Base-by-base conservation (phyloP, 306 rosid genomes). In the Macrotyloma uniflorum region DNA sequence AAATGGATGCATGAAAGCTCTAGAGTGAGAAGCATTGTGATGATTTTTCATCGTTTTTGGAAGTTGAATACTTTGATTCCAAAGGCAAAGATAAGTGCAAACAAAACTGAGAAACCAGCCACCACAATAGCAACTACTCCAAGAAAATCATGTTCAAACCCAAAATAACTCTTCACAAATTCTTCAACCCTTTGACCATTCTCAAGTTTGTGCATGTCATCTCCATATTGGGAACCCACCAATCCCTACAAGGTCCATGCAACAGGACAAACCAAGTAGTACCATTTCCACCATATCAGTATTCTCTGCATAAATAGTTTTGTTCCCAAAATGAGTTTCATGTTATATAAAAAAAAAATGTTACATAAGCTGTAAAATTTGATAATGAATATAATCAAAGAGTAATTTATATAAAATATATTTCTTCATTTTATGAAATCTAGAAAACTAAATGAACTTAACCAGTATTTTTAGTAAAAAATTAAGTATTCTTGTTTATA, bases 201-300 rank as follows among this genome's bases (percentile, higher is more conserved):
- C 38, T 87, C 93, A 4, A 94, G 79, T 20, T 5, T 86, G 22
- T 89, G 83, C 80, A 43, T 76, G 40, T 81, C 46, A 32, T 87
- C 96, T 55, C 97, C 97, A 55, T 80, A 90, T 54, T 94, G 97
- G 5, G 98, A 91, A 72, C 86, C 69, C 58, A 87, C 82, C 81
- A 94, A 67, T 54, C 94, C 97, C 81, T 94, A 35, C 83, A 90
- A 78, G 26, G 96, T 90, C 97, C 97, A 94, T 36, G 98, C 85
- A 62, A 94, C 90, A 0, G 98, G 94, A 72, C 97, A 94, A 36
- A 73, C 38, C 94, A 93, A 90, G 19, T 80, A 94, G 80, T 86
- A 91, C 98, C 98, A 94, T 71, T 83, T 85, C 94, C 98, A 94
- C 96, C 96, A 91, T 38, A 89, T 76, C 18, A 96, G 98, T 69